A percentile compares a stretch with the other conserved stretches of the same genome.
These are phyloP conservation scores for Agapanthus africanus DNA, from an alignment of 106 monocot species.

Conservation along the genomic window DNA sequence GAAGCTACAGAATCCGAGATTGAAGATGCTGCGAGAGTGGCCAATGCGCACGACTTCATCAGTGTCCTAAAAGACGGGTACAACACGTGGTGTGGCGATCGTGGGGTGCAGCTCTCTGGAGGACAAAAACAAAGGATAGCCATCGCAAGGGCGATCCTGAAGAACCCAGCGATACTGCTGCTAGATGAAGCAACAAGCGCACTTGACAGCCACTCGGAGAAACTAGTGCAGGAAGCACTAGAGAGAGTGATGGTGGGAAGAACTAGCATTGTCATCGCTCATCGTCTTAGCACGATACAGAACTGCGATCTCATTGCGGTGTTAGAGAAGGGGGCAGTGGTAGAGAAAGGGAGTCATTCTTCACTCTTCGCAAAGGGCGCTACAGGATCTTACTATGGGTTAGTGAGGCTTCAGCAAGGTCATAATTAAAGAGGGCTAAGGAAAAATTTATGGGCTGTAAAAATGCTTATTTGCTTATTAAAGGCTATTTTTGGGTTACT, in stretches of 20 bases:
- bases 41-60: conserved; percentile 52
- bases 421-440: too few relatives aligned
- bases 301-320: conserved; percentile 29
- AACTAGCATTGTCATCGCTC: conserved; percentile 59
- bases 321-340: conserved; percentile 16
- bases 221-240: conserved; percentile 53
- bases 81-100: conserved; percentile 47
- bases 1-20: conserved; percentile 31
- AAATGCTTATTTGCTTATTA: too few relatives aligned
- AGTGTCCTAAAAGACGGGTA: conserved; percentile 44
- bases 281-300: conserved; percentile 41
- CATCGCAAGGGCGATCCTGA: conserved; percentile 47
- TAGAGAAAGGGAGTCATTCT: conserved; percentile 22
- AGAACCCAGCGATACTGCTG: conserved; percentile 39
- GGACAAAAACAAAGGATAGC: conserved; percentile 63
- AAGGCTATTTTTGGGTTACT: too few relatives aligned
- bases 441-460: too few relatives aligned
- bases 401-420: conserved; percentile 19
- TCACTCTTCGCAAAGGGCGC: conserved; percentile 4
- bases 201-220: conserved; percentile 55
- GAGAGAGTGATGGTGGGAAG: conserved; percentile 57
- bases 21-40: conserved; percentile 31
- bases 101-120: conserved; percentile 55
- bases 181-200: conserved; percentile 65
- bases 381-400: conserved; percentile 1